Percentiles rank a stretch among this genome's conserved stretches.
These are phyloP conservation scores for Glaciozyma antarctica DNA, from an alignment of 768 basidiomycete genomes.

Conservation along the genomic window DNA sequence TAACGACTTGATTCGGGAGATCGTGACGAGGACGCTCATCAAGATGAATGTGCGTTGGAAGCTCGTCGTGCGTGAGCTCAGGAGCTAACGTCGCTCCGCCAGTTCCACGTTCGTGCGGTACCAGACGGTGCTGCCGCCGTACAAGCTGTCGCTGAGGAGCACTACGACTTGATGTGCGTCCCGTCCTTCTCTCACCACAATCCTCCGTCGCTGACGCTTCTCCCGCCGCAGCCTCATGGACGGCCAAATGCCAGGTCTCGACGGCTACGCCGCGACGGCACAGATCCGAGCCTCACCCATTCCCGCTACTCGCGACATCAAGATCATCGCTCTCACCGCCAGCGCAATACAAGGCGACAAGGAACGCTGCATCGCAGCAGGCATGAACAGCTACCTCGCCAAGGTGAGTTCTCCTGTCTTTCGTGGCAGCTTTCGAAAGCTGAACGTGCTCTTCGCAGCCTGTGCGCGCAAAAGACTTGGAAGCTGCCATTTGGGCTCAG, in stretches of 20 bases:
- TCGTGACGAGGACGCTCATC: constrained; percentile 8
- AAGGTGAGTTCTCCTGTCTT: constrained; percentile 10
- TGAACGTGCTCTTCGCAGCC: background rate
- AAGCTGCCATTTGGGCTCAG: constrained; percentile 1
- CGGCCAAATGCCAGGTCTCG: constrained; percentile 14
- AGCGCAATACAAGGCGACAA: constrained; percentile 88
- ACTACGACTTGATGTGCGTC: constrained; percentile 35
- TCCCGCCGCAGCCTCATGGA: constrained; percentile 1
- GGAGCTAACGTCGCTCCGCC: background rate
- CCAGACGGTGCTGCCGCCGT: constrained; percentile 36
- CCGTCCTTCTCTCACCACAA: background rate
- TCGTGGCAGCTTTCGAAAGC: background rate
- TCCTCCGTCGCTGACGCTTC: background rate
- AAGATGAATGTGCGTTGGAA: constrained; percentile 8
- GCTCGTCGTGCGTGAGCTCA: background rate
- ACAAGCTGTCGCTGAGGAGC: constrained; percentile 31
- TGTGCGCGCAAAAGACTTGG: background rate
- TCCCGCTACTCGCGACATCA: constrained; percentile 43
- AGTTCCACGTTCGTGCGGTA: constrained; percentile 34
- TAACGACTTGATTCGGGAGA: constrained; percentile 19
- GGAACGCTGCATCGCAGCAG: constrained; percentile 61
- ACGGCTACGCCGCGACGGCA: constrained; percentile 23
- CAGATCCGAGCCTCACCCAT: constrained; percentile 5
- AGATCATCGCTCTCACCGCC: constrained; percentile 91
- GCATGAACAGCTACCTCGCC: constrained; percentile 45